phyloP scores from a whole-genome alignment of 371 early-diverging fungal genomes.

The Mortierella sp. region DNA sequence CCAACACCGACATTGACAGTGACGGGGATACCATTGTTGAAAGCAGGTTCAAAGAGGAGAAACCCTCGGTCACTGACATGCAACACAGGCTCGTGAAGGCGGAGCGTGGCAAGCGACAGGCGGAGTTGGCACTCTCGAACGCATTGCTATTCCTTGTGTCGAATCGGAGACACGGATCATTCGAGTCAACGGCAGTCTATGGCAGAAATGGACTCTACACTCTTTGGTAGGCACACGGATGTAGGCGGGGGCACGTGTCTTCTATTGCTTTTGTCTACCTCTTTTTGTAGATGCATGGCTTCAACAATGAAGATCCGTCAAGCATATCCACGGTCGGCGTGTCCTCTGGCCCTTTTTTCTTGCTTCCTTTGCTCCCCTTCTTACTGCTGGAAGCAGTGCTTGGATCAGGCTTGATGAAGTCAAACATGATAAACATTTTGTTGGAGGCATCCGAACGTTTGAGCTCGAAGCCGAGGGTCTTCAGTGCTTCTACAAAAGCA shows the following conservation, averaged over 20 bases:
- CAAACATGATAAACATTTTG: conserved; percentile 93
- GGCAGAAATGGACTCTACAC: conserved; percentile 9
- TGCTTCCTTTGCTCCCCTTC: conserved; percentile 52
- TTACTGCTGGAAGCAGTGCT: conserved; percentile 53
- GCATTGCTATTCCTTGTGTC: background rate
- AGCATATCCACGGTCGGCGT: conserved; percentile 28
- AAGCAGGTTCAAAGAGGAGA: too few relatives aligned
- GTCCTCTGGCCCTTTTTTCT: conserved; percentile 60
- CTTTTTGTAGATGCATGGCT: conserved; percentile 93
- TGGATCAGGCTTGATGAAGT: conserved; percentile 72
- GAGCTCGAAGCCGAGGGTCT: conserved; percentile 79
- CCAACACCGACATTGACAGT: too few relatives aligned
- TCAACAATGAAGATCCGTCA: conserved; percentile 67
- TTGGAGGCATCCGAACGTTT: conserved; percentile 70
- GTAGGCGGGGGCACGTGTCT: too few relatives aligned
- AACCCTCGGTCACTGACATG: background rate
- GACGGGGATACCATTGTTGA: too few relatives aligned
- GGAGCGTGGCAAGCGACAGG: background rate
- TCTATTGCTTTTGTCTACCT: conserved; percentile 61
- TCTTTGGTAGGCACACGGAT: too few relatives aligned
- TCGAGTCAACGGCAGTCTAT: background rate
- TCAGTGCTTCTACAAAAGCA: conserved; percentile 78
- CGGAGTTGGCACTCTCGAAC: background rate
- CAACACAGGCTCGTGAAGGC: background rate
- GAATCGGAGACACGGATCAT: background rate